Percentiles rank a stretch among this genome's conserved stretches.
Conservation (phyloP, 257 asterid species). For the Echium plantagineum region DNA sequence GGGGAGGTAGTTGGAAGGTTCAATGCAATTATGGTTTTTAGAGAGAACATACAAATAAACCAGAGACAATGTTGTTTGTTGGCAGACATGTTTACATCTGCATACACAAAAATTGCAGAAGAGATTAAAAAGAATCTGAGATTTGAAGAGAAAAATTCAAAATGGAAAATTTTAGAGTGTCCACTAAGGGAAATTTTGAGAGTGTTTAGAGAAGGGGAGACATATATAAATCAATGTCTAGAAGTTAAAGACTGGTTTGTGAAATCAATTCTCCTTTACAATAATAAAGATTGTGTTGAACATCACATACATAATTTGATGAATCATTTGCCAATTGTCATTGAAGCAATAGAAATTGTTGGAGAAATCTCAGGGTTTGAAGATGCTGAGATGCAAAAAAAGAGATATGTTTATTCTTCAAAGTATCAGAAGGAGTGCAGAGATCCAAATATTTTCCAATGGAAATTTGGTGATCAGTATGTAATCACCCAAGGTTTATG, state of each 20-base stretch:
- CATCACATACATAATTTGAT: slow-evolving; percentile 66
- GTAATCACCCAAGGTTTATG: slow-evolving; percentile 39
- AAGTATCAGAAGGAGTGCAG: slow-evolving; percentile 53
- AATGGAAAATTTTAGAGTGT: slow-evolving; percentile 67
- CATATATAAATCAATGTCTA: slow-evolving; percentile 41
- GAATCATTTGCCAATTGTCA: slow-evolving; percentile 34
- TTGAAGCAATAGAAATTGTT: slow-evolving; percentile 73
- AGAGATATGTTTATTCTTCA: slow-evolving; percentile 27
- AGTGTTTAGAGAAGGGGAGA: slow-evolving; percentile 62
- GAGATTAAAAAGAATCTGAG: slow-evolving; percentile 51
- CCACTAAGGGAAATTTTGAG: slow-evolving; percentile 66
- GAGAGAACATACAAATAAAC: slow-evolving; percentile 40
- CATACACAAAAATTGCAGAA: slow-evolving; percentile 42
- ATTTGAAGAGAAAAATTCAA: slow-evolving; percentile 54
- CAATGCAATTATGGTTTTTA: slow-evolving; percentile 60
- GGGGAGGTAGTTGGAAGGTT: slow-evolving; percentile 82
- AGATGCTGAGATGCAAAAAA: slow-evolving; percentile 56
- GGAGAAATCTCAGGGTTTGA: slow-evolving; percentile 70
- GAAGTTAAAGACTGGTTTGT: slow-evolving; percentile 88
- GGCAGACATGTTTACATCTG: slow-evolving; percentile 52
- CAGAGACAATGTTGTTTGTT: slow-evolving; percentile 52
- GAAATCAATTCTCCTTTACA: slow-evolving; percentile 44
- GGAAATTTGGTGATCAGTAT: slow-evolving; percentile 43
- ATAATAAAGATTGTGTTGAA: slow-evolving; percentile 55
- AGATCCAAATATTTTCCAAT: slow-evolving; percentile 40